A percentile compares a stretch with the other conserved stretches of the same genome.
Evolutionary conservation across 176 grass and related monocot genomes (phyloP).

Genomic region (Oryza meridionalis): DNA sequence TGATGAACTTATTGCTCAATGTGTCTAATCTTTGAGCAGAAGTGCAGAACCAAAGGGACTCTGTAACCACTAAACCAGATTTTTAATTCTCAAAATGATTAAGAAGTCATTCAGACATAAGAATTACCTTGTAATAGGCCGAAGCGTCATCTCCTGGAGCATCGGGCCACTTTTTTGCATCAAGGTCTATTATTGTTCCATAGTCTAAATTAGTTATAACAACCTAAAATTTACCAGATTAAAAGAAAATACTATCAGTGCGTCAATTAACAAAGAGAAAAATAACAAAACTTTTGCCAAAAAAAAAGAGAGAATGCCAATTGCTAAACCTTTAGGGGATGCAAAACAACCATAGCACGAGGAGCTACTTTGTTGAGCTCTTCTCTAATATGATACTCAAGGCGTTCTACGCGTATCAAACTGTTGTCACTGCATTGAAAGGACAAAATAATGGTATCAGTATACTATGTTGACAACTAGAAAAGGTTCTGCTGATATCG

Average conservation of each 20-base stretch:
- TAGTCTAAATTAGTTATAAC: slow-evolving; percentile 95
- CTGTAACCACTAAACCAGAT: not conserved
- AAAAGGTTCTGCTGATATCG: not conserved
- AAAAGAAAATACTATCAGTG: slow-evolving; percentile 5
- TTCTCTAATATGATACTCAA: slow-evolving; percentile 95
- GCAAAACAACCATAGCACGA: slow-evolving; percentile 85
- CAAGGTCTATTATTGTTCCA: slow-evolving; percentile 75
- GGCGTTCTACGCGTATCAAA: slow-evolving; percentile 80
- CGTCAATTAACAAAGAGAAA: not conserved
- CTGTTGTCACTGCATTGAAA: slow-evolving; percentile 94
- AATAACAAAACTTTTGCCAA: not conserved
- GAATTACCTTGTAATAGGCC: slow-evolving; percentile 84
- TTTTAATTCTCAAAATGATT: not conserved
- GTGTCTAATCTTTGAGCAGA: not conserved
- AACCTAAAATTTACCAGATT: slow-evolving; percentile 53
- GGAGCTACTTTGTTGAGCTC: slow-evolving; percentile 89
- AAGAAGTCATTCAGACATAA: slow-evolving; percentile 1
- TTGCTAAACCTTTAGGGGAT: slow-evolving; percentile 81
- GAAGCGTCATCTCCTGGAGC: slow-evolving; percentile 76
- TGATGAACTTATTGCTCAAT: not conserved
- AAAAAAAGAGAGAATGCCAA: slow-evolving; percentile 4
- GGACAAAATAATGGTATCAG: slow-evolving; percentile 2
- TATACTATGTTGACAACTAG: slow-evolving; percentile 5
- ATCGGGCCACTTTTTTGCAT: slow-evolving; percentile 97
- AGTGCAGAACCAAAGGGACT: not conserved